Conservation (phyloP, 2,329 filamentous ascomycete genomes). For the Stemphylium beticola region DNA sequence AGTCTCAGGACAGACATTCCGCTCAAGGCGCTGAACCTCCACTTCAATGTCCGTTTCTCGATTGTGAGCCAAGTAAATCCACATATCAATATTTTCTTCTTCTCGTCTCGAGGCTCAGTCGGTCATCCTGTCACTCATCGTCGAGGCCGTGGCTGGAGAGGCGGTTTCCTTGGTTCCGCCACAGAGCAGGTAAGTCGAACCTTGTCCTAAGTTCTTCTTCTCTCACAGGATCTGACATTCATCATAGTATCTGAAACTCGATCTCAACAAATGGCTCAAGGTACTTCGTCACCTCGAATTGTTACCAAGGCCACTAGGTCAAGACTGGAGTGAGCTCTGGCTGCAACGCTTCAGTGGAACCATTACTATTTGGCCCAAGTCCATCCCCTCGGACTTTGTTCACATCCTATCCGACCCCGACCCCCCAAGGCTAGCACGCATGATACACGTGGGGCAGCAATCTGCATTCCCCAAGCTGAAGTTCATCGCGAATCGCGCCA, state of each 20-base stretch:
- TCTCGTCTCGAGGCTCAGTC: constrained; percentile 89
- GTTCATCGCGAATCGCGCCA: constrained; percentile 86
- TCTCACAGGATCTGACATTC: not conserved
- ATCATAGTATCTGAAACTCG: constrained; percentile 81
- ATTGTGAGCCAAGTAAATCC: constrained; percentile 90
- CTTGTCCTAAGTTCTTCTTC: not conserved
- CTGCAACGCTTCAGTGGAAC: constrained; percentile 93
- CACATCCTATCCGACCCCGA: constrained; percentile 87
- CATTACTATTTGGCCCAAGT: constrained; percentile 94
- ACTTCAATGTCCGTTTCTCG: constrained; percentile 98
- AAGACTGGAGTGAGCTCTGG: constrained; percentile 98
- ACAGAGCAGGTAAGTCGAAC: constrained; percentile 68
- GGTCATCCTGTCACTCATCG: constrained; percentile 94
- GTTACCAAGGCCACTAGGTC: constrained; percentile 84
- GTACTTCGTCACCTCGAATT: constrained; percentile 92
- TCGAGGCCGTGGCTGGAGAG: constrained; percentile 91
- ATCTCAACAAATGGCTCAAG: constrained; percentile 97
- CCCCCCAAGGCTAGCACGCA: constrained; percentile 74
- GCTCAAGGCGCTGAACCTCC: constrained; percentile 88
- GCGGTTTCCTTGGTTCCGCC: constrained; percentile 90
- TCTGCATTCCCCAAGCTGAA: constrained; percentile 90
- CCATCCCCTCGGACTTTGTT: constrained; percentile 77
- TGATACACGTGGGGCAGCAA: constrained; percentile 90
- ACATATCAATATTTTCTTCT: constrained; percentile 99
- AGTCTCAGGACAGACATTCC: constrained; percentile 94